These are phyloP conservation scores for Moringa oleifera DNA, from an alignment of 345 rosid species.

Conservation along the genomic window DNA sequence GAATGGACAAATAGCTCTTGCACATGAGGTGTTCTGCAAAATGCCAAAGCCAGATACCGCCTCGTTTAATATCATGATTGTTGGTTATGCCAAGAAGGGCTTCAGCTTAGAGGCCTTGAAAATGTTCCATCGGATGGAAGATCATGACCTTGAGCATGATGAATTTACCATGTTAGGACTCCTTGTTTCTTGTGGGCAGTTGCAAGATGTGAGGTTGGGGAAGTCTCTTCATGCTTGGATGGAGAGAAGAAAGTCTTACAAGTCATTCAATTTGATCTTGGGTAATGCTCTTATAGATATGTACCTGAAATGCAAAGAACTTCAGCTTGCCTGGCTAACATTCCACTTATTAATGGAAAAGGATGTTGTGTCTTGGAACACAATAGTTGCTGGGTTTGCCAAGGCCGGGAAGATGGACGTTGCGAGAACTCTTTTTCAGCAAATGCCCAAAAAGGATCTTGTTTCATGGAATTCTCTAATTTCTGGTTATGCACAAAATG, in stretches of 20 bases:
- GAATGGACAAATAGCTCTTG: conserved; percentile 35
- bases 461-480: conserved; percentile 53
- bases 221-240: conserved; percentile 47
- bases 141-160: conserved; percentile 21
- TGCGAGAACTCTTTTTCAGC: conserved; percentile 34
- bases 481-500: conserved; percentile 40
- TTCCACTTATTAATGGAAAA: conserved; percentile 30
- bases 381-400: conserved; percentile 46
- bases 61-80: conserved; percentile 51
- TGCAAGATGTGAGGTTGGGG: conserved; percentile 35
- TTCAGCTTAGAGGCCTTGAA: conserved; percentile 36
- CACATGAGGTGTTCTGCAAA: conserved; percentile 28
- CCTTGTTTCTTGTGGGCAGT: conserved; percentile 46
- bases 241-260: conserved; percentile 26
- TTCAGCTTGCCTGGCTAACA: conserved; percentile 28
- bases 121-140: conserved; percentile 35
- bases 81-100: conserved; percentile 46
- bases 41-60: conserved; percentile 41
- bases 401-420: conserved; percentile 35
- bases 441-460: conserved; percentile 39
- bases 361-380: conserved; percentile 48
- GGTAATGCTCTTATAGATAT: conserved; percentile 41
- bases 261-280: conserved; percentile 44
- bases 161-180: conserved; percentile 37
- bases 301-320: conserved; percentile 42